Percentiles rank a stretch among this genome's conserved stretches.
Evolutionary conservation across 306 rosid species (phyloP).

Genomic region (Quercus bicolor): DNA sequence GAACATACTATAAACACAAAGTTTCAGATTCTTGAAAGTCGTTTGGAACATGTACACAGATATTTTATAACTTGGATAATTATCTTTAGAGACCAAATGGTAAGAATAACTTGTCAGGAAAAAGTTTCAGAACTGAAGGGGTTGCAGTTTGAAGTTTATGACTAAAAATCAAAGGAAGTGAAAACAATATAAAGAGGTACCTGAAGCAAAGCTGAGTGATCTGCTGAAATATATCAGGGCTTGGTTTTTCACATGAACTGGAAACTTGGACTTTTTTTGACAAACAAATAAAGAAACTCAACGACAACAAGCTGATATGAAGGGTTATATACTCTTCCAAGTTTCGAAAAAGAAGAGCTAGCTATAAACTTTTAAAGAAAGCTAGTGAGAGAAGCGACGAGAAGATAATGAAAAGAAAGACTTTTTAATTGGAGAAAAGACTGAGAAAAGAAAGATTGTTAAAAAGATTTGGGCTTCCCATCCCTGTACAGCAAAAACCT

Average conservation of each 20-base stretch:
- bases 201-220: conserved; percentile 13
- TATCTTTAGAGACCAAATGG: not conserved
- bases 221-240: conserved; percentile 12
- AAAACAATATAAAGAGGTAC: conserved; percentile 5
- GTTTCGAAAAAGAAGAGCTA: not conserved
- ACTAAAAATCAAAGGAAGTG: not conserved
- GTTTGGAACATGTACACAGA: too few relatives aligned
- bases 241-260: not conserved
- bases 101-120: not conserved
- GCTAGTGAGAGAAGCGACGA: conserved; percentile 17
- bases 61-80: too few relatives aligned
- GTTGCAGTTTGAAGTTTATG: not conserved
- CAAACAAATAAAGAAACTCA: not conserved
- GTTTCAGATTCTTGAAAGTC: too few relatives aligned
- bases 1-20: conserved; percentile 6
- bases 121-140: not conserved
- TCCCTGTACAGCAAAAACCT: conserved; percentile 33
- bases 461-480: conserved; percentile 41
- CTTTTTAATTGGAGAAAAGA: conserved; percentile 26
- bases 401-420: conserved; percentile 21
- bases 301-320: not conserved
- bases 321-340: not conserved
- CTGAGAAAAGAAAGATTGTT: conserved; percentile 29
- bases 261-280: too few relatives aligned
- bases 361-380: not conserved